phyloP scores from a whole-genome alignment of 257 asterid genomes.

The Forsythia suspensa region DNA sequence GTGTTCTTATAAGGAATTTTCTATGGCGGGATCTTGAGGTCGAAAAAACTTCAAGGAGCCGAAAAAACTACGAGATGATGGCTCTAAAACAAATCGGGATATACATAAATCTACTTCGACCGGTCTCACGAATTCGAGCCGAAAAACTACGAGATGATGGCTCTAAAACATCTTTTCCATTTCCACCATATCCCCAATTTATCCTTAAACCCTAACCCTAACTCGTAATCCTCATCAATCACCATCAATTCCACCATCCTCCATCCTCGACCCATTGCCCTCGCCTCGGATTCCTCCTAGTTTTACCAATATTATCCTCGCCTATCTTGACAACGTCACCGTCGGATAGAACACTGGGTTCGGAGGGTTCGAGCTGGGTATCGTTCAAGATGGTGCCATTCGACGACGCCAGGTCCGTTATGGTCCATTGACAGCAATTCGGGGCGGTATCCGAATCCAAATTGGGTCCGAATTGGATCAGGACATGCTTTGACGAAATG shows the following conservation, averaged over 20 bases:
- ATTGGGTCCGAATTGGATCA: slow-evolving; percentile 31
- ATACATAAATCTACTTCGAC: too few relatives aligned
- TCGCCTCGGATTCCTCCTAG: slow-evolving; percentile 41
- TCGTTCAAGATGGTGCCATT: slow-evolving; percentile 70
- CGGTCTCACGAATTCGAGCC: too few relatives aligned
- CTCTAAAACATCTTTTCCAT: too few relatives aligned
- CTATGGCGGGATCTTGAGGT: too few relatives aligned
- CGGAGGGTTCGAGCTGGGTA: slow-evolving; percentile 30
- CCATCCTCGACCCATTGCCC: slow-evolving; percentile 19
- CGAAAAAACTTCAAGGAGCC: too few relatives aligned
- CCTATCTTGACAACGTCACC: slow-evolving; percentile 64
- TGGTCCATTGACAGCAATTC: slow-evolving; percentile 39
- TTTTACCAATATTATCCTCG: slow-evolving; percentile 31
- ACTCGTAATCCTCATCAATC: slow-evolving; percentile 42
- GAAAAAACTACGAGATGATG: too few relatives aligned
- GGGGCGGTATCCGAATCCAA: slow-evolving; percentile 5
- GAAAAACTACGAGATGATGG: too few relatives aligned
- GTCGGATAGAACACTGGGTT: slow-evolving; percentile 36
- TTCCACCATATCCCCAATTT: background rate
- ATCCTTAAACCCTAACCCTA: slow-evolving; percentile 35
- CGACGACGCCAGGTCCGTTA: slow-evolving; percentile 67
- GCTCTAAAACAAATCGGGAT: too few relatives aligned
- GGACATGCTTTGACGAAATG: slow-evolving; percentile 70
- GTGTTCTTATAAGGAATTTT: too few relatives aligned
- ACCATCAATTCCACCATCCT: slow-evolving; percentile 34